Conservation (phyloP, 352 stramenopile species). For the Thalassiosira mediterranea region DNA sequence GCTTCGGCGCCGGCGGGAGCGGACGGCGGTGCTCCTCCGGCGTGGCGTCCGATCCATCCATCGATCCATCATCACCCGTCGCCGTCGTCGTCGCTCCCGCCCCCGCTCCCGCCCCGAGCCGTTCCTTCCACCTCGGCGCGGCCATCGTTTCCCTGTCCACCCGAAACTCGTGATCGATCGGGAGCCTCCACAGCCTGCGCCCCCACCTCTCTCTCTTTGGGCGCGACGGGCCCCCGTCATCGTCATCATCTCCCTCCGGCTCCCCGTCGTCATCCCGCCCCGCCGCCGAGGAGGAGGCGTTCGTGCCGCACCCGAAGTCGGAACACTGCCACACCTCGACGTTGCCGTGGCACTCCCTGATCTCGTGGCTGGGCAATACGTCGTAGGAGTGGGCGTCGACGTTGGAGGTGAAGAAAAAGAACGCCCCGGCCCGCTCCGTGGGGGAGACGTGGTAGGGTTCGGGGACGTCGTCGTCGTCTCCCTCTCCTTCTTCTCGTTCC, state of each 20-base stretch:
- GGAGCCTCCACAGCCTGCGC: constrained; percentile 75
- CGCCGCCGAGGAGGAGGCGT: constrained; percentile 1
- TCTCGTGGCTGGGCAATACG: constrained; percentile 83
- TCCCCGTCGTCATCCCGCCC: neutral
- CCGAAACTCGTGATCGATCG: constrained; percentile 75
- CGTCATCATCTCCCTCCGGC: neutral
- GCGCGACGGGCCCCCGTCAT: constrained; percentile 15
- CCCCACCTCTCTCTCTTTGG: constrained; percentile 58
- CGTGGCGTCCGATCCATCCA: too few species aligned
- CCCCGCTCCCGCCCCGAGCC: too few species aligned
- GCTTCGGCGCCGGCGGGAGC: constrained; percentile 13
- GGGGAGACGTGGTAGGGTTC: constrained; percentile 52
- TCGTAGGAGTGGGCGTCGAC: constrained; percentile 89
- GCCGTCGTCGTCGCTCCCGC: too few species aligned
- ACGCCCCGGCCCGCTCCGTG: constrained; percentile 65
- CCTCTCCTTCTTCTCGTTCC: constrained; percentile 50
- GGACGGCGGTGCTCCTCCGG: too few species aligned
- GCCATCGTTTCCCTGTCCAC: constrained; percentile 84
- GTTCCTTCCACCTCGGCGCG: constrained; percentile 51
- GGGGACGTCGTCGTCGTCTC: constrained; percentile 46
- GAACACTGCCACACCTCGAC: constrained; percentile 83
- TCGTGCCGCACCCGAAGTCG: constrained; percentile 48
- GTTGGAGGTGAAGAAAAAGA: constrained; percentile 93
- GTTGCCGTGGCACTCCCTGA: constrained; percentile 90
- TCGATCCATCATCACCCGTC: too few species aligned